These are phyloP conservation scores for Akanthomyces uredinophilus DNA, from an alignment of 2,329 filamentous ascomycete species.

Conservation along the genomic window DNA sequence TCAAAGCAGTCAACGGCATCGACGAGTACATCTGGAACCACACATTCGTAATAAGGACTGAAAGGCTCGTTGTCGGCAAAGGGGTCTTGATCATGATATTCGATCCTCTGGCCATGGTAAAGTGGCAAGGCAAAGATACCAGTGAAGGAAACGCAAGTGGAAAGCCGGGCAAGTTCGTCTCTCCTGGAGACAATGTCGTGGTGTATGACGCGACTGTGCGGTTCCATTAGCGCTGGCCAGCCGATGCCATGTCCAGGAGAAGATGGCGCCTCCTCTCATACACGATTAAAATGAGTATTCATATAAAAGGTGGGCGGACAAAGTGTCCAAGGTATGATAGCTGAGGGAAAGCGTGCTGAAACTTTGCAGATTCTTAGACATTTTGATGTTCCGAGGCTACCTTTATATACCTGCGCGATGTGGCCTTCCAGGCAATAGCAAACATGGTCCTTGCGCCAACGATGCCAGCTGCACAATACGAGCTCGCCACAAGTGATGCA, in stretches of 20 bases:
- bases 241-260: not conserved
- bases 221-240: not conserved
- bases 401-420: not conserved
- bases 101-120: not conserved
- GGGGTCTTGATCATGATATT: constrained; percentile 10
- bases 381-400: not conserved
- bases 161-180: not conserved
- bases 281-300: not conserved
- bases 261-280: not conserved
- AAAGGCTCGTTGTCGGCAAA: not conserved
- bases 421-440: not conserved
- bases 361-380: not conserved
- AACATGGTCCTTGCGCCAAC: not conserved
- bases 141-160: not conserved
- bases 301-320: not conserved
- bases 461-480: not conserved
- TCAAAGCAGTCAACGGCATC: not conserved
- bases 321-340: not conserved
- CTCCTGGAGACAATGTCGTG: not conserved
- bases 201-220: constrained; percentile 9
- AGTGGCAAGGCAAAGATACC: constrained; percentile 1
- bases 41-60: not conserved
- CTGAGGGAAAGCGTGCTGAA: not conserved
- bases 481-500: not conserved
- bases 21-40: constrained; percentile 9